A percentile compares a stretch with the other conserved stretches of the same genome.
Evolutionary conservation across 1,284 basidiomycete genomes (phyloP).

Genomic region (Trichosporon coremiiforme): DNA sequence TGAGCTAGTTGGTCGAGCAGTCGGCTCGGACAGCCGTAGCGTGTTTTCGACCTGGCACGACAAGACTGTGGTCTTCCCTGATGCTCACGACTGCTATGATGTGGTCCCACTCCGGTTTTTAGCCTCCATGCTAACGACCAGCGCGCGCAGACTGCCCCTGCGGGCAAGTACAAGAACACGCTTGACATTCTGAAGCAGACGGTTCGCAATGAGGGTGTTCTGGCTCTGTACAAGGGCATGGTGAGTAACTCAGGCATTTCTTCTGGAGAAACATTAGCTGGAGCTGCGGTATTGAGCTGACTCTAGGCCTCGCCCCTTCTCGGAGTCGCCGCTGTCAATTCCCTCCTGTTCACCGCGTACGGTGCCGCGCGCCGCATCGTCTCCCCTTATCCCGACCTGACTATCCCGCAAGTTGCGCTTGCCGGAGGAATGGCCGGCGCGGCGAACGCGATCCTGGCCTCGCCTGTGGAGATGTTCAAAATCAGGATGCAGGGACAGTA

Average conservation of each 20-base stretch:
- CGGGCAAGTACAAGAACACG: constrained; percentile 74
- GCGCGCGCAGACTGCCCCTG: constrained; percentile 59
- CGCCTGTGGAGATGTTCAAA: constrained; percentile 70
- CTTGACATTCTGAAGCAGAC: constrained; percentile 84
- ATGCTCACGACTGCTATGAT: no score
- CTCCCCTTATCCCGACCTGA: constrained; percentile 81
- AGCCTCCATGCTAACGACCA: constrained; percentile 29
- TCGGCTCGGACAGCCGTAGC: no score
- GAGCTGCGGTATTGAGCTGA: not conserved
- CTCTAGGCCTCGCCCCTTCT: constrained; percentile 74
- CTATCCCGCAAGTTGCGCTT: constrained; percentile 73
- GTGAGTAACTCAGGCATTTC: not conserved
- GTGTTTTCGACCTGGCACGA: no score
- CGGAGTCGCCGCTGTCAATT: constrained; percentile 96
- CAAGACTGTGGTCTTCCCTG: no score
- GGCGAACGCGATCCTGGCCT: constrained; percentile 80
- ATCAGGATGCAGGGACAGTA: constrained; percentile 88
- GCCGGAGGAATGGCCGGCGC: constrained; percentile 92
- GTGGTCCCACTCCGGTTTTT: no score
- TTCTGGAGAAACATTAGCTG: no score
- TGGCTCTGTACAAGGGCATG: constrained; percentile 22
- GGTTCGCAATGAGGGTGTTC: constrained; percentile 59
- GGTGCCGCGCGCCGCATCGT: constrained; percentile 76
- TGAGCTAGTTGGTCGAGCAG: no score
- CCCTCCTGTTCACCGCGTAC: constrained; percentile 89